Evolutionary conservation across 306 rosid genomes (phyloP).

Genomic region (Fagus crenata): DNA sequence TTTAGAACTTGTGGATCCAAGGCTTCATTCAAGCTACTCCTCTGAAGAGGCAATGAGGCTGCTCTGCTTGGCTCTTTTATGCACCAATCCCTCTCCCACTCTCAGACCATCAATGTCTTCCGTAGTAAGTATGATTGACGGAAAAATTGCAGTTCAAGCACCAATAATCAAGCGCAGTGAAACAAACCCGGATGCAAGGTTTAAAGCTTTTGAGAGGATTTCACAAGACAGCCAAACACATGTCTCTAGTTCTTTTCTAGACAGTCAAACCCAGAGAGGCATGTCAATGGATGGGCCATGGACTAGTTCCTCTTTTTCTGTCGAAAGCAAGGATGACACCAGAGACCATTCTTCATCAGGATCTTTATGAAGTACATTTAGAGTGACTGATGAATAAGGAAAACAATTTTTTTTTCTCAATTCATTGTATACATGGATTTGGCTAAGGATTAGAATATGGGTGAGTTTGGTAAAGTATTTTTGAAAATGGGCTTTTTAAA

Average conservation of each 20-base stretch:
- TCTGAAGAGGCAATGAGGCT: conserved; percentile 34
- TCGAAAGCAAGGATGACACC: conserved; percentile 31
- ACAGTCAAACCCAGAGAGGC: conserved; percentile 42
- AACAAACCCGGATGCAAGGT: conserved; percentile 43
- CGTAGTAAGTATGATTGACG: conserved; percentile 39
- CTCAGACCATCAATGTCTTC: conserved; percentile 45
- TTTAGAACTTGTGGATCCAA: conserved; percentile 47
- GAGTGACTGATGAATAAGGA: background rate
- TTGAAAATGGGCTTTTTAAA: too few species aligned
- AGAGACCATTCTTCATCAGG: conserved; percentile 35
- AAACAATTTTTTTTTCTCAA: background rate
- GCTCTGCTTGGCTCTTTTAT: conserved; percentile 43
- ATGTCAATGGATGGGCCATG: conserved; percentile 59
- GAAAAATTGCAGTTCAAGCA: conserved; percentile 17
- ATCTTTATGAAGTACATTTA: conserved; percentile 7
- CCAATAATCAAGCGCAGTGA: conserved; percentile 33
- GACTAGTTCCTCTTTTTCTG: conserved; percentile 52
- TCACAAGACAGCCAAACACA: conserved; percentile 58
- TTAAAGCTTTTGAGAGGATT: conserved; percentile 61
- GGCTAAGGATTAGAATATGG: too few species aligned
- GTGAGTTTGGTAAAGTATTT: too few species aligned
- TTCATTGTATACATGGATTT: too few species aligned
- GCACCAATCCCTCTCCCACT: conserved; percentile 34
- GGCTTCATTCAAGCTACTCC: conserved; percentile 34
- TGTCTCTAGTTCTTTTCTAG: conserved; percentile 42